Conservation (phyloP, 1,284 basidiomycete genomes). For the Rhizoctonia solani region DNA sequence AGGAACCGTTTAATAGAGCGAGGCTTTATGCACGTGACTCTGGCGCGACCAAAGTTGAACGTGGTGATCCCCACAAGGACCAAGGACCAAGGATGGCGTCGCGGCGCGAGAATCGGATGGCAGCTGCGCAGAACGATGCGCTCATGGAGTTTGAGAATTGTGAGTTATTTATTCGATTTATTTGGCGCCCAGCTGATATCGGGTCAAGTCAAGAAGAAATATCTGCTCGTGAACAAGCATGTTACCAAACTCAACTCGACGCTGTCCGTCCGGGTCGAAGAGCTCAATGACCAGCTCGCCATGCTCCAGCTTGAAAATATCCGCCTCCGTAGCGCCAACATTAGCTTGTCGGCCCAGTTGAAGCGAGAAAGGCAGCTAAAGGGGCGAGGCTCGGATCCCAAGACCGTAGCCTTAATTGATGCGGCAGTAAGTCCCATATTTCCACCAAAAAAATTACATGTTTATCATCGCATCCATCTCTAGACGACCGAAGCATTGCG, state of each 20-base stretch:
- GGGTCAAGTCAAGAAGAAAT: constrained; percentile 81
- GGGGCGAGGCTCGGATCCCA: constrained; percentile 45
- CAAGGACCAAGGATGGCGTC: constrained; percentile 35
- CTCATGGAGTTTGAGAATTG: constrained; percentile 80
- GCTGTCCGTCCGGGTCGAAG: constrained; percentile 77
- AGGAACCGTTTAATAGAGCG: too few species aligned
- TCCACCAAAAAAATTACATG: not conserved
- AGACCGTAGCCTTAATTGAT: constrained; percentile 70
- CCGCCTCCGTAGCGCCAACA: constrained; percentile 74
- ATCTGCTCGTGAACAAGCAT: constrained; percentile 83
- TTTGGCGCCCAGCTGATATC: constrained; percentile 15
- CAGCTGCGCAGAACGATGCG: constrained; percentile 73
- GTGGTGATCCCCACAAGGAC: constrained; percentile 20
- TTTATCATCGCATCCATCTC: not conserved
- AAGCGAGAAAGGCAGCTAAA: constrained; percentile 76
- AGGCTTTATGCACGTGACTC: constrained; percentile 8
- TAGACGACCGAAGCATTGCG: constrained; percentile 33
- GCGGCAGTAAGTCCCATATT: constrained; percentile 58
- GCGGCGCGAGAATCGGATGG: constrained; percentile 73
- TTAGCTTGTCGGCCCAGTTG: constrained; percentile 70
- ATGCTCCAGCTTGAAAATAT: constrained; percentile 78
- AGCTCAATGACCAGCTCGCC: constrained; percentile 78
- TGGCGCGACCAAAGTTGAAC: not conserved
- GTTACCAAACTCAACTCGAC: constrained; percentile 88
- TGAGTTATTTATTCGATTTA: constrained; percentile 49